Base-by-base conservation (phyloP, 306 rosid genomes). In the Pueraria montana region DNA sequence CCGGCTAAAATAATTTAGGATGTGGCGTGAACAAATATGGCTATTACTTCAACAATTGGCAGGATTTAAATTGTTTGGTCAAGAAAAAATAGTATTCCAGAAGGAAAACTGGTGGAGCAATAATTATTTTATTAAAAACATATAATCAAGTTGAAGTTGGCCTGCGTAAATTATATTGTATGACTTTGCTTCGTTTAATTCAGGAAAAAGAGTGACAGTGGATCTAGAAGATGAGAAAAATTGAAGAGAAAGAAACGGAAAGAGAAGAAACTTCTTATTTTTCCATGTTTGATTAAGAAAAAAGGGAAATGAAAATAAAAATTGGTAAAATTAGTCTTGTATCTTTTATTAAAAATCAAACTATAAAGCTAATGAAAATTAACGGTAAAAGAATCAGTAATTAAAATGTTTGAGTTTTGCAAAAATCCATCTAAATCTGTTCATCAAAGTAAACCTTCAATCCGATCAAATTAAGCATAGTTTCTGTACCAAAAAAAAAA, bases 71-170 rank as follows among this genome's bases (percentile, higher is more conserved):
- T 23, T 77, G 49, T 49, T 24, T 30, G 72, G 63, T 26, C 30
- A 45, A 26, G 20, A 59, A 4, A 56, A 59, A 59, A 76, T 43
- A 10, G 9, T 38, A 23, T 56, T 76, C 59, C 12, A 76, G 43
- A 42, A 76, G 79, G 50, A 55, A 55, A 74, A 4, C 66, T 5
- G 61, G 34, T 48, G 17, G 78, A 52, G 18, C n/a, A 40, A 32
- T 18, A 34, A 42, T 40, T 75, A 21, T 76, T 76, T 58, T 38
- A 75, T 56, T 8, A 1, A 16, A 24, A 38, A 17, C 11, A 14
- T 9, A 36, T 20, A 23, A 76, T 42, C 59, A 59, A 59, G 9
- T 59, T 24, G 58, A 59, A 59, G 9, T 59, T 24, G 58, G 80
- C 24, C 10, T 21, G 10, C 3, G 8, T 26, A 23, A 56, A 56